A percentile compares a stretch with the other conserved stretches of the same genome.
These are phyloP conservation scores for Nakaseomyces sp. DNA, from an alignment of 1,139 yeast species.

Conservation along the genomic window DNA sequence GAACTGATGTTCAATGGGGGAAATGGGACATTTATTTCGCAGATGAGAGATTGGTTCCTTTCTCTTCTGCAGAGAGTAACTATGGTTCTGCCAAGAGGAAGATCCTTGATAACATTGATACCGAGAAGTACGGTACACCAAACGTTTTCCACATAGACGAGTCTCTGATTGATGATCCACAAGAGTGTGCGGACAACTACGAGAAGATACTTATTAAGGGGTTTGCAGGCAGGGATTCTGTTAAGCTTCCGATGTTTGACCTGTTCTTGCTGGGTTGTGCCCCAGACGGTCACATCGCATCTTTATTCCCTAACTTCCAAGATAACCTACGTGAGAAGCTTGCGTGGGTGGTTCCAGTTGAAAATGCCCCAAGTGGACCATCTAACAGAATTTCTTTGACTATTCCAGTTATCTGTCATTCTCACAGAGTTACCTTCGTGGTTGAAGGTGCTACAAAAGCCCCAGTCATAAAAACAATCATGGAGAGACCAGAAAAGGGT, in stretches of 20 bases:
- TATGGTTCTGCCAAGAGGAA: constrained; percentile 82
- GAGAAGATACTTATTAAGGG: constrained; percentile 79
- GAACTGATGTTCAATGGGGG: constrained; percentile 78
- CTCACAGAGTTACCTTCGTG: constrained; percentile 85
- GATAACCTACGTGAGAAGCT: constrained; percentile 79
- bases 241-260: constrained; percentile 91
- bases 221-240: constrained; percentile 95
- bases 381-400: constrained; percentile 81
- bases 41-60: constrained; percentile 91
- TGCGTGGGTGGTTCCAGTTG: constrained; percentile 95
- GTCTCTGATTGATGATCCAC: constrained; percentile 68
- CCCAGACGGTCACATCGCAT: constrained; percentile 97
- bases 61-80: constrained; percentile 73
- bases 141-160: constrained; percentile 78
- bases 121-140: constrained; percentile 47
- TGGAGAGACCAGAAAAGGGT: constrained; percentile 97
- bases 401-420: constrained; percentile 90
- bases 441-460: constrained; percentile 96
- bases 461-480: constrained; percentile 80
- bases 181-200: constrained; percentile 88
- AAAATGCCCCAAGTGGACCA: constrained; percentile 88
- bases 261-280: constrained; percentile 89
- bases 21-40: constrained; percentile 96
- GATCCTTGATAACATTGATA: constrained; percentile 56
- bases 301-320: constrained; percentile 80